phyloP scores from a whole-genome alignment of 108 stramenopile species.

The Skeletonema marinoi region DNA sequence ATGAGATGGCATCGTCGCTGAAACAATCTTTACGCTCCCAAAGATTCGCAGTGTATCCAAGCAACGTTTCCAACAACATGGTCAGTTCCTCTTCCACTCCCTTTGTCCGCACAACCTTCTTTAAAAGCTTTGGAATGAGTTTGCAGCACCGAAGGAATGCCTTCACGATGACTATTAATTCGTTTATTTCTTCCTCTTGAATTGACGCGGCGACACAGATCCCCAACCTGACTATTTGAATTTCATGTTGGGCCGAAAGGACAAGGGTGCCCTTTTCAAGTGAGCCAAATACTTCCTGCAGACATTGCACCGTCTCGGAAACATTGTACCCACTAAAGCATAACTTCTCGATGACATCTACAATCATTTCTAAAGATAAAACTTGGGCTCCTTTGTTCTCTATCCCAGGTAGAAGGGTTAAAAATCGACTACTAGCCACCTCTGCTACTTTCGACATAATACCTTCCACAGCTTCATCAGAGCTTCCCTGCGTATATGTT shows the following conservation, averaged over 20 bases:
- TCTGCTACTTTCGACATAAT: not conserved
- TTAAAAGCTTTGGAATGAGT: conserved; percentile 29
- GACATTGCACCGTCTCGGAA: not conserved
- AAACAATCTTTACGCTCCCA: conserved; percentile 12
- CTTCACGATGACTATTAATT: conserved; percentile 12
- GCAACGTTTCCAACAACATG: conserved; percentile 4
- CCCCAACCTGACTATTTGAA: conserved; percentile 17
- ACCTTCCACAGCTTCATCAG: not conserved
- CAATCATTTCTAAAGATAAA: not conserved
- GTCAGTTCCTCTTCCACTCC: not conserved
- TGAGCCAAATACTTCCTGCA: conserved; percentile 10
- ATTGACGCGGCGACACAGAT: not conserved
- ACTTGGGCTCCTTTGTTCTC: not conserved
- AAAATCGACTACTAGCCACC: conserved; percentile 14
- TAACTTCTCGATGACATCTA: conserved; percentile 19
- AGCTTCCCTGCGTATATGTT: conserved; percentile 4
- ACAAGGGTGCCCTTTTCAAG: conserved; percentile 1
- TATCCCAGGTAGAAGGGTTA: conserved; percentile 1
- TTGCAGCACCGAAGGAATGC: conserved; percentile 37
- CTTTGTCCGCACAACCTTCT: conserved; percentile 18
- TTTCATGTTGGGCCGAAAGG: conserved; percentile 15
- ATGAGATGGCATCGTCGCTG: conserved; percentile 8
- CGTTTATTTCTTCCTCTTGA: not conserved
- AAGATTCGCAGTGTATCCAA: conserved; percentile 5
- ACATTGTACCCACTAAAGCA: conserved; percentile 6